Percentiles rank a stretch among this genome's conserved stretches.
Conservation (phyloP, 139 green algal genomes). For the Chlorella sp. region DNA sequence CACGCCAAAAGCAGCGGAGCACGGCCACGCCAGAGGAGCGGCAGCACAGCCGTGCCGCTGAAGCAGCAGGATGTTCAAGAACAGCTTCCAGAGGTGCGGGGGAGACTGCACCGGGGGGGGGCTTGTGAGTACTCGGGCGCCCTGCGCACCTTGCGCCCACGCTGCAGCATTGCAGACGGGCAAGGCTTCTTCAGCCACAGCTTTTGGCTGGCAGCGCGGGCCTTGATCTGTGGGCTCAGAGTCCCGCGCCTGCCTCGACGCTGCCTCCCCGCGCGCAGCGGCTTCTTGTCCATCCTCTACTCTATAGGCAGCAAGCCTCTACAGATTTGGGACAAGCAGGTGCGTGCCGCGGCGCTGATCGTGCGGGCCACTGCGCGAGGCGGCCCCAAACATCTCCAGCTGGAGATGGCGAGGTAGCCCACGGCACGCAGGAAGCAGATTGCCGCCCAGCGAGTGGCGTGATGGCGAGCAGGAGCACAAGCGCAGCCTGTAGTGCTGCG, state of each 20-base stretch:
- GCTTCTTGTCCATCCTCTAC: slow-evolving; percentile 73
- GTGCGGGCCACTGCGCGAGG: not conserved
- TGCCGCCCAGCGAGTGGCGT: no score
- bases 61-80: slow-evolving; percentile 25
- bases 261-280: not conserved
- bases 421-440: no score
- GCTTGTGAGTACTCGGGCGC: not conserved
- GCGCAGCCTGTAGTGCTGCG: not conserved
- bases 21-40: not conserved
- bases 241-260: not conserved
- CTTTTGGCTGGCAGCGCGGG: not conserved
- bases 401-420: no score
- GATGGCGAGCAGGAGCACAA: not conserved
- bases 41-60: not conserved
- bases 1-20: no score
- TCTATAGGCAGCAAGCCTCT: slow-evolving; percentile 93
- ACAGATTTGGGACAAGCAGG: slow-evolving; percentile 92
- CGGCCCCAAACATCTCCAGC: not conserved
- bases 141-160: not conserved
- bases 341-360: slow-evolving; percentile 12
- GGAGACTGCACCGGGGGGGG: not conserved
- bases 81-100: slow-evolving; percentile 18
- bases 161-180: not conserved
- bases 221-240: not conserved
- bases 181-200: not conserved